Evolutionary conservation across 2,329 filamentous ascomycete species (phyloP), one percentile per base, ranked within the genome.

Genomic region (Epichloe sp.): DNA sequence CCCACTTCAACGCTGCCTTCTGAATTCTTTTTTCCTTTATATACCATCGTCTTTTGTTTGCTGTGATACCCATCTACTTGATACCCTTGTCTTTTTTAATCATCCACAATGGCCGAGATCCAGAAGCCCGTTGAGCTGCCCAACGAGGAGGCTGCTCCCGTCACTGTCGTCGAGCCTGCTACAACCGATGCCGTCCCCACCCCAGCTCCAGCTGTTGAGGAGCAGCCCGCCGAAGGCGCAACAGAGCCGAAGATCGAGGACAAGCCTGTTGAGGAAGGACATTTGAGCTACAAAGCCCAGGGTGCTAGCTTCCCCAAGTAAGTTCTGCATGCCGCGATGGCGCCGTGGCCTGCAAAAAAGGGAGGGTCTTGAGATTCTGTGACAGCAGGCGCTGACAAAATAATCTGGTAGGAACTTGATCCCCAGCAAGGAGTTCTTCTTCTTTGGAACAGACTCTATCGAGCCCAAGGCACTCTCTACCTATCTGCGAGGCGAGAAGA

Each of bases 391-490:
- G 8, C 34, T 23, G 2, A 3, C 15, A 68, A 57, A 57, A 65
- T 6, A 21, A 26, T 31, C 5, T 34, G 41, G 36, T 60, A 94
- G 88, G 80, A 86, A 88, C 69, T 79, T 97, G 64, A 82, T 88
- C 62, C 90, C 89, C 74, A 82, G 83, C 68, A 96, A 96, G 81
- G 88, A 89, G 68, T 88, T 87, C 74, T 96, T 97, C 75, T 90
- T 84, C 79, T 88, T 91, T 71, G 80, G 82, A 60, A 74, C 79
- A 47, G 86, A 89, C 51, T 72, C 86, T 47, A 69, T 94, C 54
- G 80, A 89, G 63, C 71, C 80, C 60, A 85, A 91, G 71, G 77
- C 84, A 65, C 78, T 96, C 52, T 70, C 76, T 59, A 72, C 77
- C 61, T 96, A 91, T 75, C 77, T 94, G 60, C 88, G 89, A 72